phyloP scores from a whole-genome alignment of 75 land plant species.

The Selaginella tamariscina region DNA sequence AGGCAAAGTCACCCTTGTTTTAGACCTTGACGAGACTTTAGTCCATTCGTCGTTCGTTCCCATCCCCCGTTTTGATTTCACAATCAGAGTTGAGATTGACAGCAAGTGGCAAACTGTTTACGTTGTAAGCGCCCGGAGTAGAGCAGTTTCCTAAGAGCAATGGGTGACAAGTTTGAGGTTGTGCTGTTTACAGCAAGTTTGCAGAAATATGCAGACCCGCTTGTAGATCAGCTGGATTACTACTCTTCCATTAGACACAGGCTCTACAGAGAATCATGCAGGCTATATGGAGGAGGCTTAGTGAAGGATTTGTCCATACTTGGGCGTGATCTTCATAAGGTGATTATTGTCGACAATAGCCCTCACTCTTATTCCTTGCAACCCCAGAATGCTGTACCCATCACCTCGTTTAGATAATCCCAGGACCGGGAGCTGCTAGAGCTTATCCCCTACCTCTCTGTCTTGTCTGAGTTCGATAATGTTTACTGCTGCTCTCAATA shows the following conservation, averaged over 20 bases:
- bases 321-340: slow-evolving; percentile 44
- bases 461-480: not conserved
- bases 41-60: slow-evolving; percentile 27
- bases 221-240: slow-evolving; percentile 50
- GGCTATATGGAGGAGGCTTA: slow-evolving; percentile 41
- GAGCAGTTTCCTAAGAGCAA: slow-evolving; percentile 23
- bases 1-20: slow-evolving; percentile 18
- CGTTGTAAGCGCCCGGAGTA: slow-evolving; percentile 66
- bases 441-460: not conserved
- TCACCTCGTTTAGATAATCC: slow-evolving; percentile 55
- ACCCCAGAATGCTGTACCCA: slow-evolving; percentile 60
- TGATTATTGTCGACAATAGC: slow-evolving; percentile 74
- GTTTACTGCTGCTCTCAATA: not conserved
- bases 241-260: slow-evolving; percentile 36
- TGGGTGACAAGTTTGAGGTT: slow-evolving; percentile 38
- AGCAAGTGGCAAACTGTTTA: slow-evolving; percentile 39
- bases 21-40: slow-evolving; percentile 20
- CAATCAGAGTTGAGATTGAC: slow-evolving; percentile 29
- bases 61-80: slow-evolving; percentile 20
- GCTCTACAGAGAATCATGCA: slow-evolving; percentile 67
- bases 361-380: slow-evolving; percentile 55
- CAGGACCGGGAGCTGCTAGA: slow-evolving; percentile 41
- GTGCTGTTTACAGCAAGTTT: slow-evolving; percentile 90
- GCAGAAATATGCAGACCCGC: slow-evolving; percentile 58
- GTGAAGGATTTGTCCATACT: slow-evolving; percentile 57